A percentile compares a stretch with the other conserved stretches of the same genome.
phyloP scores from a whole-genome alignment of 306 rosid species.

The Lathyrus sativus region DNA sequence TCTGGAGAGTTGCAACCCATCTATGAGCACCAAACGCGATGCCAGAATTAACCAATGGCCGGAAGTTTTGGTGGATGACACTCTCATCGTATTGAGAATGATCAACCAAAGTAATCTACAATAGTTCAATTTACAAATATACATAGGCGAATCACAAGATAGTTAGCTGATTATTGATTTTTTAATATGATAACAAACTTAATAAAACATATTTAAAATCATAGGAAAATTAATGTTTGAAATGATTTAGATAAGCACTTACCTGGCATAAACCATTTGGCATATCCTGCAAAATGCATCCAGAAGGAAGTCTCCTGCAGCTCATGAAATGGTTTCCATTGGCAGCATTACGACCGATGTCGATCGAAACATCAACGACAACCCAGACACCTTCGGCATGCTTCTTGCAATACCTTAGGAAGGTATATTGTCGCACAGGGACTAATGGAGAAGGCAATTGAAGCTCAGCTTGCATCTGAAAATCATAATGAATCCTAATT shows the following conservation, averaged over 20 bases:
- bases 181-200: background rate
- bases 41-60: conserved; percentile 56
- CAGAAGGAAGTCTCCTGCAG: conserved; percentile 87
- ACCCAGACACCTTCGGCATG: conserved; percentile 81
- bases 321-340: conserved; percentile 37
- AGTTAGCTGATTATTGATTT: too few species aligned
- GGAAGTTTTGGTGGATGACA: conserved; percentile 62
- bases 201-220: background rate
- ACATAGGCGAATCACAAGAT: too few species aligned
- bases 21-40: conserved; percentile 80
- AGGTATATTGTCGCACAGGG: conserved; percentile 63
- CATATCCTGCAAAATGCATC: conserved; percentile 77
- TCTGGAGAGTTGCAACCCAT: conserved; percentile 84
- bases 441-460: conserved; percentile 84
- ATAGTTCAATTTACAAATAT: background rate
- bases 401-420: conserved; percentile 84
- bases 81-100: conserved; percentile 79
- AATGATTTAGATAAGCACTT: conserved; percentile 23
- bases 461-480: conserved; percentile 80
- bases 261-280: conserved; percentile 80
- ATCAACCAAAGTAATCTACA: conserved; percentile 90
- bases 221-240: conserved; percentile 1
- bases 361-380: conserved; percentile 75
- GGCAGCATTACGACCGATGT: conserved; percentile 45
- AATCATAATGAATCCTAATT: background rate